Evolutionary conservation across 192 early-diverging fungal species (phyloP).

Genomic region (Borealophlyctis nickersoniae): DNA sequence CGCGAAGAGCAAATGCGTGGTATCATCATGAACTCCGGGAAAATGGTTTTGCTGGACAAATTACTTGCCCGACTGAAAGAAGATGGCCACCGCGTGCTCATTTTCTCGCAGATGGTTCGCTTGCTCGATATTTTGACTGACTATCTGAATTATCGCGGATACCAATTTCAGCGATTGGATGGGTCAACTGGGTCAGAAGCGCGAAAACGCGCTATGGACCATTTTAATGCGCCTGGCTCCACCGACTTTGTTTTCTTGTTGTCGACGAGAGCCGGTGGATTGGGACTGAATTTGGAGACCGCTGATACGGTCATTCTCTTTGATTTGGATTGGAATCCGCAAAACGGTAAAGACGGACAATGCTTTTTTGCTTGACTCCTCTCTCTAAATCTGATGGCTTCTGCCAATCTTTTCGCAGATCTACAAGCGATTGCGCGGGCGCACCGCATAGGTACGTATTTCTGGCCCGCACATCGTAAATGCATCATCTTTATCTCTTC

Average conservation of each 20-base stretch:
- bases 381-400: no score
- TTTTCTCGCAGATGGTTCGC: slow-evolving; percentile 97
- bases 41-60: slow-evolving; percentile 97
- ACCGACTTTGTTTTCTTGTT: slow-evolving; percentile 74
- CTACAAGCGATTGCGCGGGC: slow-evolving; percentile 97
- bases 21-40: slow-evolving; percentile 88
- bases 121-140: slow-evolving; percentile 96
- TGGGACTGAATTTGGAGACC: slow-evolving; percentile 76
- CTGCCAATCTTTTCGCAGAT: slow-evolving; percentile 45
- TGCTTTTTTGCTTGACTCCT: slow-evolving; percentile 4
- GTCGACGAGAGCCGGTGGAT: slow-evolving; percentile 27
- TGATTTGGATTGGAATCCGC: slow-evolving; percentile 83
- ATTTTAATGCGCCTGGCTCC: slow-evolving; percentile 90
- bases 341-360: slow-evolving; percentile 54
- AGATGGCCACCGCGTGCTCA: slow-evolving; percentile 93
- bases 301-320: slow-evolving; percentile 98
- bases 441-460: no score
- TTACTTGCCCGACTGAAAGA: slow-evolving; percentile 82
- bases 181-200: slow-evolving; percentile 84
- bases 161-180: slow-evolving; percentile 90
- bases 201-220: slow-evolving; percentile 95
- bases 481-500: slow-evolving; percentile 3
- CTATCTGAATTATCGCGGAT: slow-evolving; percentile 83
- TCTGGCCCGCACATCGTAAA: slow-evolving; percentile 56
- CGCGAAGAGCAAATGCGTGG: slow-evolving; percentile 78